A percentile compares a stretch with the other conserved stretches of the same genome.
Conservation (phyloP, 106 monocot genomes). For the Acorus calamus region DNA sequence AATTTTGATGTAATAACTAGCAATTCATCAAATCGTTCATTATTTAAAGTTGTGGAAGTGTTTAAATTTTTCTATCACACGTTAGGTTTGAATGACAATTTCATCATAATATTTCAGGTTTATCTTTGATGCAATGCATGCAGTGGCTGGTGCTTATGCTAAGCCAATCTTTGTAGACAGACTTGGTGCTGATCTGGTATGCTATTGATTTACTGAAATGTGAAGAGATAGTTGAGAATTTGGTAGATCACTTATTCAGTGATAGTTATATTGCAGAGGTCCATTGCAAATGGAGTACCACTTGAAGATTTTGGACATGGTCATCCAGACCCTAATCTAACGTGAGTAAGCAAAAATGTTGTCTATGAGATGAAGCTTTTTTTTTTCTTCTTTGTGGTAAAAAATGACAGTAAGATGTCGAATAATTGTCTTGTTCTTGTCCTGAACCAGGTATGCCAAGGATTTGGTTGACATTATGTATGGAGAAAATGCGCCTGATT, state of each 20-base stretch:
- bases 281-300: conserved; percentile 88
- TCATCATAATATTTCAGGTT: conserved; percentile 43
- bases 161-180: conserved; percentile 90
- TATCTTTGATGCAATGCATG: conserved; percentile 99
- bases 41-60: neutral
- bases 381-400: too few relatives aligned
- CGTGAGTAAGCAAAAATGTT: conserved; percentile 31
- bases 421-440: conserved; percentile 3
- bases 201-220: neutral
- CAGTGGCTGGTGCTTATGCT: conserved; percentile 97
- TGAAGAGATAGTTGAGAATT: too few relatives aligned
- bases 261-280: conserved; percentile 28
- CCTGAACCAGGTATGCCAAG: conserved; percentile 79
- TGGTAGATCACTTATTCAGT: too few relatives aligned
- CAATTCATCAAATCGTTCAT: too few relatives aligned
- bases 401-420: too few relatives aligned
- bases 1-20: too few relatives aligned
- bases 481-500: conserved; percentile 75
- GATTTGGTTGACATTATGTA: conserved; percentile 85
- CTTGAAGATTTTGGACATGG: conserved; percentile 97
- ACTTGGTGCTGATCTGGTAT: conserved; percentile 81
- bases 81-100: neutral
- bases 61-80: neutral
- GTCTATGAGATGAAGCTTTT: too few relatives aligned
- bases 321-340: conserved; percentile 97